Evolutionary conservation across 1,139 yeast genomes (phyloP).

Genomic region (Sugiyamaella sp.): DNA sequence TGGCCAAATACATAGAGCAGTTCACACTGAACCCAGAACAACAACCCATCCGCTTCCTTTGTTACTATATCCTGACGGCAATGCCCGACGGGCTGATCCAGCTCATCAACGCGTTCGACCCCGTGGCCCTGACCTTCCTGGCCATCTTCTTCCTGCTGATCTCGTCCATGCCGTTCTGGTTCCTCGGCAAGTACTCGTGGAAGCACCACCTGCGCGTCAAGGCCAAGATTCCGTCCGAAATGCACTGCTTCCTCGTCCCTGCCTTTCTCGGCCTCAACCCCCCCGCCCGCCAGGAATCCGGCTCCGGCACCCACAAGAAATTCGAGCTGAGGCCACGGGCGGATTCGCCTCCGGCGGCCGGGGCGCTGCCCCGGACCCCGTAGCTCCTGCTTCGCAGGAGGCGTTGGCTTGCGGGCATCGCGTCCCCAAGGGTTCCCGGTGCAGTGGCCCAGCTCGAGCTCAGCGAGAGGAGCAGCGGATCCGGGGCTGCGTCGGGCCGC

Average conservation of each 20-base stretch:
- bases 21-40: conserved; percentile 2
- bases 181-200: conserved; percentile 21
- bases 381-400: too few relatives aligned
- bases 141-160: conserved; percentile 14
- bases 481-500: background rate
- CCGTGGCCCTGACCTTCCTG: conserved; percentile 17
- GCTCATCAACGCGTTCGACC: conserved; percentile 19
- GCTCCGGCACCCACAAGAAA: background rate
- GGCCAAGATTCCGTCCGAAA: conserved; percentile 15
- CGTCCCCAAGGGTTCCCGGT: too few relatives aligned
- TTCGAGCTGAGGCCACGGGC: background rate
- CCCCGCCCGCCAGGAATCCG: background rate
- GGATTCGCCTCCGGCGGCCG: background rate
- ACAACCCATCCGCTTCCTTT: background rate
- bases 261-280: conserved; percentile 6
- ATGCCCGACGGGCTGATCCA: conserved; percentile 17
- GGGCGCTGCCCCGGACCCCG: too few relatives aligned
- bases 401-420: too few relatives aligned
- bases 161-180: conserved; percentile 20
- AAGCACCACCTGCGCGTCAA: conserved; percentile 18
- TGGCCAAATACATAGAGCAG: conserved; percentile 5
- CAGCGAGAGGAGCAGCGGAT: background rate
- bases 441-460: background rate
- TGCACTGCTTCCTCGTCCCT: conserved; percentile 7
- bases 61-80: conserved; percentile 9